Percentiles rank a stretch among this genome's conserved stretches.
phyloP scores from a whole-genome alignment of 1,284 basidiomycete genomes.

The Apiotrichum porosum region DNA sequence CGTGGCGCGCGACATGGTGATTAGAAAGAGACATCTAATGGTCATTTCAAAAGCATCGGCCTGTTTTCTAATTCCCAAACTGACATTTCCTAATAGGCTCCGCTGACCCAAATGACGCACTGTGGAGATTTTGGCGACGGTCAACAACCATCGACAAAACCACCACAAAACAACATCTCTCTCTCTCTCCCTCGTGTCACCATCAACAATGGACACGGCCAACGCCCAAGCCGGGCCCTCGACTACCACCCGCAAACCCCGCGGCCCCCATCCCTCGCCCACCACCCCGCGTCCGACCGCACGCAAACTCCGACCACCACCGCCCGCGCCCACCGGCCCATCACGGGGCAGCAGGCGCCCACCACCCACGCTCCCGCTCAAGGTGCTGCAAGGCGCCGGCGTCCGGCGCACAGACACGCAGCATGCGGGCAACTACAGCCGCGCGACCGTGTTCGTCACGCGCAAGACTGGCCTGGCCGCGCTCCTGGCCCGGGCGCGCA shows the following conservation, averaged over 20 bases:
- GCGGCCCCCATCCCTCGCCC: not conserved
- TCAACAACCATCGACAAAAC: not conserved
- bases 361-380: slow-evolving; percentile 26
- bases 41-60: too few species aligned
- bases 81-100: too few species aligned
- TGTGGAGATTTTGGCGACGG: not conserved
- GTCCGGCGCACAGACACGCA: slow-evolving; percentile 29
- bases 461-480: slow-evolving; percentile 74
- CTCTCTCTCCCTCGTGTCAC: not conserved
- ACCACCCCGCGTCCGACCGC: not conserved
- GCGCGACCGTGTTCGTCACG: slow-evolving; percentile 73
- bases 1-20: not conserved
- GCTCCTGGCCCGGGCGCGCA: slow-evolving; percentile 59
- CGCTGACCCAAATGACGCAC: too few species aligned
- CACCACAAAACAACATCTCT: too few species aligned
- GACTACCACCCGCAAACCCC: not conserved
- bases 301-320: slow-evolving; percentile 17
- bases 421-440: slow-evolving; percentile 49
- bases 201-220: not conserved
- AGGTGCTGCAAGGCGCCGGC: slow-evolving; percentile 32
- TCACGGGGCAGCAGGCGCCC: too few species aligned
- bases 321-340: slow-evolving; percentile 15
- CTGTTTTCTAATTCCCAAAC: too few species aligned
- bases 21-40: not conserved
- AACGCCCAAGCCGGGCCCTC: too few species aligned